Conservation (phyloP, 192 early-diverging fungal genomes). For the Linnemannia exigua region DNA sequence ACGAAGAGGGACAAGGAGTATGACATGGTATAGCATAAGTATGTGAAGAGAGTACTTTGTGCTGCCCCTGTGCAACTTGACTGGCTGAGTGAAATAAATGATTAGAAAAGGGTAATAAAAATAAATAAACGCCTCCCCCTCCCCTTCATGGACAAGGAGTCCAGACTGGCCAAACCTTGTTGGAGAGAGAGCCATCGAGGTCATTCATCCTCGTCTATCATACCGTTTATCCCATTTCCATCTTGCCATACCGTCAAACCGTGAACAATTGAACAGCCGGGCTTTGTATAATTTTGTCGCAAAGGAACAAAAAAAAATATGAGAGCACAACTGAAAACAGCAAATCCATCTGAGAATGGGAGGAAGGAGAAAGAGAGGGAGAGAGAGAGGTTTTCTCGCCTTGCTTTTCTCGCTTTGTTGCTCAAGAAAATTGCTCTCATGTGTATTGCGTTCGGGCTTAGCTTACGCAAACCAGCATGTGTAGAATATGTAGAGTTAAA, state of each 20-base stretch:
- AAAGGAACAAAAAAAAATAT: conserved; percentile 3
- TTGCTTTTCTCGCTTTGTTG: neutral
- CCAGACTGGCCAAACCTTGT: conserved; percentile 3
- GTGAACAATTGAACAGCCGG: too few species aligned
- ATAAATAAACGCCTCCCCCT: too few species aligned
- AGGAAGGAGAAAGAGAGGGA: neutral
- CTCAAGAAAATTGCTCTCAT: neutral
- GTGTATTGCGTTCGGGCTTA: neutral
- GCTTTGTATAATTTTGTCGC: conserved; percentile 8
- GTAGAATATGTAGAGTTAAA: too few species aligned
- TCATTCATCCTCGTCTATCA: neutral
- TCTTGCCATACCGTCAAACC: neutral
- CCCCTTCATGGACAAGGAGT: neutral
- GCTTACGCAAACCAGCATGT: conserved; percentile 28
- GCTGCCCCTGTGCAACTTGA: too few species aligned
- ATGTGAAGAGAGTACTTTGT: too few species aligned
- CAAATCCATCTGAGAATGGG: neutral
- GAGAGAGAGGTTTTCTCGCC: neutral
- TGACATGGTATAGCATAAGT: neutral
- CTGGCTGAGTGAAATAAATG: too few species aligned
- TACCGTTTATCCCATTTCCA: neutral
- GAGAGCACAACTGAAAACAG: neutral
- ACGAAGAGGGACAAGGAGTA: neutral
- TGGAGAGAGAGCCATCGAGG: neutral
- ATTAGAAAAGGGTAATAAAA: too few species aligned